A percentile compares a stretch with the other conserved stretches of the same genome.
Conservation (phyloP, 305 asterid species). For the Coffea humblotiana region DNA sequence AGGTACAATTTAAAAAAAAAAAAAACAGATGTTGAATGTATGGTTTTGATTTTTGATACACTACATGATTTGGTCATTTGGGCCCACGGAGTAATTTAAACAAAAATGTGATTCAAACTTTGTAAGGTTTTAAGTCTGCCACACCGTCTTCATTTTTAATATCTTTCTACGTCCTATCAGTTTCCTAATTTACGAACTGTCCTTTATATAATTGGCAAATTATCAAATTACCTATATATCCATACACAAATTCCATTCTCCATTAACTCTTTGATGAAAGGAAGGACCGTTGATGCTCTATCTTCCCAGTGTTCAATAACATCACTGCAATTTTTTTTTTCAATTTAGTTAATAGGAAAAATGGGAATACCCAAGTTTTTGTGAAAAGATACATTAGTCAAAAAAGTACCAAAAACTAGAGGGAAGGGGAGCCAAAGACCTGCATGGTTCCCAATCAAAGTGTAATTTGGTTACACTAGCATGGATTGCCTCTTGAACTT, state of each 20-base stretch:
- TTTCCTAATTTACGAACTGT: no score
- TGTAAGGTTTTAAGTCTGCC: no score
- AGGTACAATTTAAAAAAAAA: no score
- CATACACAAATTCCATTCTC: slow-evolving; percentile 61
- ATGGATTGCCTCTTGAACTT: slow-evolving; percentile 75
- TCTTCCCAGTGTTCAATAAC: slow-evolving; percentile 51
- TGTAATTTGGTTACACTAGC: slow-evolving; percentile 65
- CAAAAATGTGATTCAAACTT: no score
- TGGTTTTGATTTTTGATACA: no score
- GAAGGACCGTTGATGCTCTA: slow-evolving; percentile 55
- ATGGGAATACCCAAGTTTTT: background rate
- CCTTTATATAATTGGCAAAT: no score
- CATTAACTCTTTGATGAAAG: slow-evolving; percentile 53
- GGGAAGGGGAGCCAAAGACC: slow-evolving; percentile 27
- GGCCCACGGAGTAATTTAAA: no score
- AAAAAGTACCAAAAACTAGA: background rate
- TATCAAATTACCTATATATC: slow-evolving; percentile 57
- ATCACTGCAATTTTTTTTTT: slow-evolving; percentile 32
- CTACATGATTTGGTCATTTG: no score
- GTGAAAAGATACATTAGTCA: no score
- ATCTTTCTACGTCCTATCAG: no score
- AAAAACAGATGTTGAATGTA: no score
- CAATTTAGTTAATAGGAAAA: background rate
- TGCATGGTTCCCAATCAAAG: slow-evolving; percentile 71
- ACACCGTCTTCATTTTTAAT: no score